Evolutionary conservation across 306 rosid species (phyloP).

Genomic region (Cicer arietinum): DNA sequence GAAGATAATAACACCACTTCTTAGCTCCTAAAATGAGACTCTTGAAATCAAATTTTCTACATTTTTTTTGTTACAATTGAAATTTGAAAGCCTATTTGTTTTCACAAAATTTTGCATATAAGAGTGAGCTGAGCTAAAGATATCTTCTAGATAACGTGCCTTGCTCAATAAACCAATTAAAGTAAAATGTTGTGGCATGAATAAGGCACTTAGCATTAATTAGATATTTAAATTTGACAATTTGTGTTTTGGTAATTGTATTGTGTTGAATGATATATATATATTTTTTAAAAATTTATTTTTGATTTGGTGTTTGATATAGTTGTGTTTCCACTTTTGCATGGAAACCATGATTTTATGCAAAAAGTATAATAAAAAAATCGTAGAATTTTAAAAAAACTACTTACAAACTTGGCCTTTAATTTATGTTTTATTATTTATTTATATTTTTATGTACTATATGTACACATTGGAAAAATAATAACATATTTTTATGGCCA

Average conservation of each 20-base stretch:
- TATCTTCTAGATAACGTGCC: constrained; percentile 39
- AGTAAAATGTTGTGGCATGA: constrained; percentile 40
- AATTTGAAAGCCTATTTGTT: constrained; percentile 42
- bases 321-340: constrained; percentile 5
- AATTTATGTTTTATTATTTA: no score
- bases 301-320: constrained; percentile 21
- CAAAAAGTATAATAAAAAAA: background rate
- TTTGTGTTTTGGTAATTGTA: constrained; percentile 35
- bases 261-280: constrained; percentile 17
- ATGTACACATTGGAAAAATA: background rate
- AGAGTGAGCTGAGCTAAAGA: constrained; percentile 25
- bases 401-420: no score
- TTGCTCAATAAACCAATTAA: constrained; percentile 21
- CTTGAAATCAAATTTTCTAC: constrained; percentile 32
- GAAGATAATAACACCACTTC: constrained; percentile 49
- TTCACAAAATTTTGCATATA: constrained; percentile 44
- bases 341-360: background rate
- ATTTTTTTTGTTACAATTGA: constrained; percentile 29
- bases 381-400: no score
- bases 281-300: constrained; percentile 1
- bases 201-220: constrained; percentile 35
- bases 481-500: constrained; percentile 32
- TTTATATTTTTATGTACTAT: background rate
- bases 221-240: constrained; percentile 16
- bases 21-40: constrained; percentile 43